Evolutionary conservation across 2,329 filamentous ascomycete genomes (phyloP).

Genomic region (Colletotrichum destructivum): DNA sequence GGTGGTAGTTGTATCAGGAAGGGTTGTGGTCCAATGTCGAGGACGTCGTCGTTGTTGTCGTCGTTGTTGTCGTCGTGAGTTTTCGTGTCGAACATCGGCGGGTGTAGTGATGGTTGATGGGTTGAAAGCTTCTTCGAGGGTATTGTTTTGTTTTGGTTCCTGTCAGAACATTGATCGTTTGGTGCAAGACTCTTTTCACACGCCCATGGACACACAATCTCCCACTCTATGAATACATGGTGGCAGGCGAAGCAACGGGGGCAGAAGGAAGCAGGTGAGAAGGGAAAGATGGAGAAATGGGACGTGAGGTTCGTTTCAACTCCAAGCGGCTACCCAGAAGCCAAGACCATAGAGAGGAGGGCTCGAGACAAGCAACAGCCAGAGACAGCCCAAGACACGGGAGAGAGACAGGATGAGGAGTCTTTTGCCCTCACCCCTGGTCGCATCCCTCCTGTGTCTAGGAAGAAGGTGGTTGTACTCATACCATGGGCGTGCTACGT

Average conservation of each 20-base stretch:
- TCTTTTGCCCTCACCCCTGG: constrained; percentile 14
- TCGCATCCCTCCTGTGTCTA: constrained; percentile 11
- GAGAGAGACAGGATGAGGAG: constrained; percentile 13
- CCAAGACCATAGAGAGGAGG: constrained; percentile 7
- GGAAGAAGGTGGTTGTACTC: constrained; percentile 20
- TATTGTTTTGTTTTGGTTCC: neutral
- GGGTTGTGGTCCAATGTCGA: constrained; percentile 25
- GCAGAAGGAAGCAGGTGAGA: constrained; percentile 10
- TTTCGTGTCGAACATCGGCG: neutral
- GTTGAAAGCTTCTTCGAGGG: too few species aligned
- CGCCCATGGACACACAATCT: neutral
- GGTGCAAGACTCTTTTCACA: constrained; percentile 14
- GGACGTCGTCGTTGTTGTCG: constrained; percentile 16
- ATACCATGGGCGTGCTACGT: constrained; percentile 1
- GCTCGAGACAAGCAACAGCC: constrained; percentile 6
- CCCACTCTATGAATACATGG: constrained; percentile 5
- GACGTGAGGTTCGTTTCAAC: constrained; percentile 25
- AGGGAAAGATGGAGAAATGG: constrained; percentile 15
- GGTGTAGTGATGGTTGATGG: neutral
- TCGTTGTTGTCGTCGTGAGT: constrained; percentile 3
- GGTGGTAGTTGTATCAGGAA: constrained; percentile 6
- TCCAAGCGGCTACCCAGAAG: constrained; percentile 7
- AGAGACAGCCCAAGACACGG: constrained; percentile 7
- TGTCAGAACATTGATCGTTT: neutral
- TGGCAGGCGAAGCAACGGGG: constrained; percentile 14